Conservation (phyloP, 768 basidiomycete genomes). For the Trametopsis cervina region DNA sequence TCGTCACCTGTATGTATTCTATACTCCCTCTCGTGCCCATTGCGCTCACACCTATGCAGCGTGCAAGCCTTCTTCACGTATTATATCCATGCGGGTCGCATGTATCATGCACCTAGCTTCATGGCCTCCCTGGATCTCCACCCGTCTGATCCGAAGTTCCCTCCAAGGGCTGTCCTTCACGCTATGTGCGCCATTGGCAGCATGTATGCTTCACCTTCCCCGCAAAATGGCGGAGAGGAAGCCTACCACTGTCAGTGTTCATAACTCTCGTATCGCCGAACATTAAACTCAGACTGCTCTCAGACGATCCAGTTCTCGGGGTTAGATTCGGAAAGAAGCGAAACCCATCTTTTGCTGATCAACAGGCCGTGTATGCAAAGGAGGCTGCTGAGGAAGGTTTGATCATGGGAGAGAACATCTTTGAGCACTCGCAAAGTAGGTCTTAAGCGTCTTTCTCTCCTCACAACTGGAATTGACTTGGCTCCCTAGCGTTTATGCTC, state of each 20-base stretch:
- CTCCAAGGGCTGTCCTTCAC: slow-evolving; percentile 63
- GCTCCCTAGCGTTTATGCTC: slow-evolving; percentile 46
- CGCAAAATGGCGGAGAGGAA: neutral
- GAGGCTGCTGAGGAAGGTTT: slow-evolving; percentile 43
- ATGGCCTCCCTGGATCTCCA: slow-evolving; percentile 57
- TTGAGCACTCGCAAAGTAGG: slow-evolving; percentile 60
- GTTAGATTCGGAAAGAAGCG: slow-evolving; percentile 35
- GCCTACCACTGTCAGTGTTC: slow-evolving; percentile 8
- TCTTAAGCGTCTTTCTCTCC: neutral
- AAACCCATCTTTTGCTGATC: slow-evolving; percentile 56
- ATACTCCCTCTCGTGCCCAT: neutral
- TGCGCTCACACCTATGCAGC: slow-evolving; percentile 25
- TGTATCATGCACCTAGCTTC: slow-evolving; percentile 64
- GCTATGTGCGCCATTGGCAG: slow-evolving; percentile 80
- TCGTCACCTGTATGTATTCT: slow-evolving; percentile 50
- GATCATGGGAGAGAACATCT: slow-evolving; percentile 45
- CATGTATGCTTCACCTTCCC: slow-evolving; percentile 34
- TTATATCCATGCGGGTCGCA: slow-evolving; percentile 64
- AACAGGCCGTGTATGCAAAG: slow-evolving; percentile 51
- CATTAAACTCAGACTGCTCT: neutral
- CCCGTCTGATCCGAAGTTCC: slow-evolving; percentile 68
- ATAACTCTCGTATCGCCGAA: too few species aligned
- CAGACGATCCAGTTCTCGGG: slow-evolving; percentile 5
- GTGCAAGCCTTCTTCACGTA: slow-evolving; percentile 76
- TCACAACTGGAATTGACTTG: neutral